Evolutionary conservation across 176 grass and related monocot genomes (phyloP).

Genomic region (Eleusine indica): DNA sequence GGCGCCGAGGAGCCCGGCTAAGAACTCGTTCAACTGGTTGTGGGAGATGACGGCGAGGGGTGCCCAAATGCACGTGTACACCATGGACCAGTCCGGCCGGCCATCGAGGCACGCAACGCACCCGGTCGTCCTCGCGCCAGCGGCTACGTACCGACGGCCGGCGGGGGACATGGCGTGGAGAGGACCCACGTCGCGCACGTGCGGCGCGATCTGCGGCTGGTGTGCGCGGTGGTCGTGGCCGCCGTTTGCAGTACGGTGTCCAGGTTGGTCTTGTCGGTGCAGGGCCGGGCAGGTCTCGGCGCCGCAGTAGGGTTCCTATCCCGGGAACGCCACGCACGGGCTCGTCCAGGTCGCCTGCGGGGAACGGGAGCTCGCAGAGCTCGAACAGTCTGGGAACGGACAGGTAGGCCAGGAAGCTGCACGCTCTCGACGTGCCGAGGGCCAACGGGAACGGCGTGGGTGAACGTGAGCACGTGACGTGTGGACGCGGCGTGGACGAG

Average conservation of each 20-base stretch:
- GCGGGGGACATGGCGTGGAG: constrained; percentile 31
- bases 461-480: no score
- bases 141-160: constrained; percentile 30
- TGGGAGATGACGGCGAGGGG: no score
- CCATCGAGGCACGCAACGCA: constrained; percentile 58
- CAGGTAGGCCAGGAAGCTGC: no score
- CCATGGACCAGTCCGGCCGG: constrained; percentile 47
- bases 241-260: not conserved
- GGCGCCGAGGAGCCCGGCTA: constrained; percentile 39
- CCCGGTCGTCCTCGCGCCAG: constrained; percentile 44
- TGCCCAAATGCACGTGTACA: constrained; percentile 38
- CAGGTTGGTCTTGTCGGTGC: constrained; percentile 5
- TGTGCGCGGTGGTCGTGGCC: not conserved
- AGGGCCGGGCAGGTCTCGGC: constrained; percentile 30
- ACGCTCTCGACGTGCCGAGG: no score
- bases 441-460: no score
- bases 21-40: constrained; percentile 44
- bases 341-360: no score
- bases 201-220: not conserved
- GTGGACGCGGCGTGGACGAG: no score
- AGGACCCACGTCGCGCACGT: no score
- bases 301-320: not conserved
- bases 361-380: no score
- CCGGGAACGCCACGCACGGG: no score
- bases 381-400: no score